phyloP scores from a whole-genome alignment of 305 asterid genomes.

The Withania somnifera region DNA sequence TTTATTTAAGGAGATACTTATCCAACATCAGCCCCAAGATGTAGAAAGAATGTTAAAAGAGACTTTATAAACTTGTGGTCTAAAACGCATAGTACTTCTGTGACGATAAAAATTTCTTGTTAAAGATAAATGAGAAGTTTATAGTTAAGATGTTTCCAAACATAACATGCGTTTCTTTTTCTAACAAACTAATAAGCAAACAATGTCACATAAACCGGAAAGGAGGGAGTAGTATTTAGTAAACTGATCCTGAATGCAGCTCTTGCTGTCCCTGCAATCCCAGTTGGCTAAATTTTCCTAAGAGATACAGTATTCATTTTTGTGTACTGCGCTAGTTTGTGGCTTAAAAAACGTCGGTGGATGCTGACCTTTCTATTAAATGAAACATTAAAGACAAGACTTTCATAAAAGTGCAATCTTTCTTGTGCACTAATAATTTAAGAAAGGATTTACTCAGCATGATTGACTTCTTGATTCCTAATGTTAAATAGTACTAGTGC shows the following conservation, averaged over 20 bases:
- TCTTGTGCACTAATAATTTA: not conserved
- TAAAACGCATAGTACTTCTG: no score
- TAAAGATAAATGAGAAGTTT: not conserved
- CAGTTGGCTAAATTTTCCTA: not conserved
- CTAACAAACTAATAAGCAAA: not conserved
- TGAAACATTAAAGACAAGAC: not conserved
- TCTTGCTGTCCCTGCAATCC: not conserved
- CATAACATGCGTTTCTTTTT: not conserved
- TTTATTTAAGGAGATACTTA: no score
- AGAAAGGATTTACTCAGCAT: not conserved
- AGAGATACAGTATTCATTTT: not conserved
- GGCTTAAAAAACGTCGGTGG: no score
- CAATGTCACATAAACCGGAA: not conserved
- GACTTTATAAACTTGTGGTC: no score
- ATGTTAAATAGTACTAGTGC: not conserved
- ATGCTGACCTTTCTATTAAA: not conserved
- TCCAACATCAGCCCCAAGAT: no score
- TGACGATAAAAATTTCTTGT: not conserved
- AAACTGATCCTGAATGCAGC: not conserved
- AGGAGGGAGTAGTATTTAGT: not conserved
- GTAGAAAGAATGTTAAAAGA: no score
- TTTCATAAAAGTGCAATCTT: not conserved
- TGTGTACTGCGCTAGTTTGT: not conserved
- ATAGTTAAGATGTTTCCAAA: not conserved
- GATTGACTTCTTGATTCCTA: not conserved